These are phyloP conservation scores for Fusarium xylarioides DNA, from an alignment of 2,329 filamentous ascomycete species.

Conservation along the genomic window DNA sequence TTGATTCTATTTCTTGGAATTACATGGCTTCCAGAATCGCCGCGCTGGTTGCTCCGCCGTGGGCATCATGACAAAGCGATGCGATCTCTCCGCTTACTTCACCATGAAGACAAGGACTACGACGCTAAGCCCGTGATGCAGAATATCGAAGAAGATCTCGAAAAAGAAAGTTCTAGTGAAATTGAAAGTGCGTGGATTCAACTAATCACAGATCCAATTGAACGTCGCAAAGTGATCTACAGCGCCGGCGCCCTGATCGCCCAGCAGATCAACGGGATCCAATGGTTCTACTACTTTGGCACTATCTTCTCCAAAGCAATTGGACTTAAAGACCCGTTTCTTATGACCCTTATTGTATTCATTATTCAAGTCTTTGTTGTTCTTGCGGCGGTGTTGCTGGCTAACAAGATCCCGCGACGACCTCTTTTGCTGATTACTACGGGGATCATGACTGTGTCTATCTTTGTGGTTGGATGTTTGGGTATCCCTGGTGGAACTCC, in stretches of 20 bases:
- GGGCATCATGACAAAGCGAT: constrained; percentile 51
- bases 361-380: constrained; percentile 56
- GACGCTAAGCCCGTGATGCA: constrained; percentile 49
- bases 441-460: constrained; percentile 50
- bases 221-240: constrained; percentile 57
- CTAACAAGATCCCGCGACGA: constrained; percentile 52
- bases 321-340: constrained; percentile 52
- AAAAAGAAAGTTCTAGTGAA: constrained; percentile 46
- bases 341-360: constrained; percentile 54
- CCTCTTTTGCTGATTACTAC: constrained; percentile 51
- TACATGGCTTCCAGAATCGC: constrained; percentile 43
- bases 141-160: constrained; percentile 55
- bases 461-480: constrained; percentile 54
- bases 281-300: constrained; percentile 57
- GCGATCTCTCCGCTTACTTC: constrained; percentile 53
- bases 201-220: constrained; percentile 54
- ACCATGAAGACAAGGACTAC: constrained; percentile 51
- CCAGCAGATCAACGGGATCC: constrained; percentile 60
- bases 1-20: constrained; percentile 32
- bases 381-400: constrained; percentile 49
- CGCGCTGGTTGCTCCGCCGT: constrained; percentile 49
- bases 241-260: constrained; percentile 55
- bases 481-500: constrained; percentile 47
- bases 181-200: constrained; percentile 50
- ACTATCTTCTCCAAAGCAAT: constrained; percentile 55